Evolutionary conservation across 768 basidiomycete species (phyloP).

Genomic region (Mycena pura): DNA sequence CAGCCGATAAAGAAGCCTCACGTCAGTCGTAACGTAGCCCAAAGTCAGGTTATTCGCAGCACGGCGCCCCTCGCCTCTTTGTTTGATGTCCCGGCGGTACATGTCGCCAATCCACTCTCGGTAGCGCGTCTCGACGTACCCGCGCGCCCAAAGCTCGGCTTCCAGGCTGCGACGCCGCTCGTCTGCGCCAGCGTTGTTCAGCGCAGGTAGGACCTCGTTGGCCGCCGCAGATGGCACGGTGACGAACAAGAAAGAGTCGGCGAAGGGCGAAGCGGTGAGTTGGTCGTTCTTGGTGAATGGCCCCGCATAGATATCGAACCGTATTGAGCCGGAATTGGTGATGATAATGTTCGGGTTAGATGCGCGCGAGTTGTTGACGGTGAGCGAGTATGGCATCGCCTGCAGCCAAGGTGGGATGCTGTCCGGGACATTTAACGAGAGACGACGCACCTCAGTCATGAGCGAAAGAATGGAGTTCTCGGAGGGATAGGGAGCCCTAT

Average conservation of each 20-base stretch:
- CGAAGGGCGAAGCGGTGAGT: conserved; percentile 75
- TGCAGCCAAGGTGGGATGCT: conserved; percentile 23
- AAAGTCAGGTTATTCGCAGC: conserved; percentile 62
- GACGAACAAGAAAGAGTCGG: conserved; percentile 68
- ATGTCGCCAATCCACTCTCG: conserved; percentile 65
- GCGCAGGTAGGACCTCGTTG: conserved; percentile 54
- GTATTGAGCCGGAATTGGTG: conserved; percentile 65
- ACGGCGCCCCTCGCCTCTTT: conserved; percentile 44
- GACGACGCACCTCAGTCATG: background rate
- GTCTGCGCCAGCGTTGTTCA: conserved; percentile 56
- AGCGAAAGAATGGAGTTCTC: conserved; percentile 65
- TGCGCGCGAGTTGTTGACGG: conserved; percentile 68
- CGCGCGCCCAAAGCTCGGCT: conserved; percentile 51
- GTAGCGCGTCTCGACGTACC: conserved; percentile 59
- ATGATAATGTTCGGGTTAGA: conserved; percentile 69
- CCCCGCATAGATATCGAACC: conserved; percentile 73
- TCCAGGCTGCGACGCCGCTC: conserved; percentile 43
- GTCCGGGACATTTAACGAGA: background rate
- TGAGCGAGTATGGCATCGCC: conserved; percentile 62
- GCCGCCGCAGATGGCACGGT: conserved; percentile 59
- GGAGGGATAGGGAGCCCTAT: conserved; percentile 68
- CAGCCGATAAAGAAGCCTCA: background rate
- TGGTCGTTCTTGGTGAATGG: conserved; percentile 84
- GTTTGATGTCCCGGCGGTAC: conserved; percentile 38
- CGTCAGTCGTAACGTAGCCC: conserved; percentile 77